phyloP scores from a whole-genome alignment of 2,329 filamentous ascomycete genomes.

The Hymenotorrendiella dingleyae region DNA sequence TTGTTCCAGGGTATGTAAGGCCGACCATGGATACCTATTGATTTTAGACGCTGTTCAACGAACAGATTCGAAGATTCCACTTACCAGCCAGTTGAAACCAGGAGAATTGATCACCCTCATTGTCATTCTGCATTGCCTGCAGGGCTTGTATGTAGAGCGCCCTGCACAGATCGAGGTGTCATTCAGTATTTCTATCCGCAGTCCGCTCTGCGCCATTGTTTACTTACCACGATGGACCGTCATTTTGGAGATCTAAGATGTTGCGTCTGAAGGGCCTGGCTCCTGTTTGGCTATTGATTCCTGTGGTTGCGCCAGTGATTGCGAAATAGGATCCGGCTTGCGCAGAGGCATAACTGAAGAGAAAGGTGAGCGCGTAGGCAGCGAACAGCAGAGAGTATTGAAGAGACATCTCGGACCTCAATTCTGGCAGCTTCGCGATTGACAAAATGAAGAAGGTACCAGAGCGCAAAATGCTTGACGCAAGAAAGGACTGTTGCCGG shows the following conservation, averaged over 20 bases:
- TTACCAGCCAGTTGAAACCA: slow-evolving; percentile 18
- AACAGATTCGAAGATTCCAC: background rate
- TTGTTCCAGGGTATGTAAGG: slow-evolving; percentile 26
- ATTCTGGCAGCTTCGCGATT: no score
- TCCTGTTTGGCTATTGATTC: slow-evolving; percentile 10
- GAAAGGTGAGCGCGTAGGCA: no score
- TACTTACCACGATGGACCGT: slow-evolving; percentile 14
- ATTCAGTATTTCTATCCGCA: background rate
- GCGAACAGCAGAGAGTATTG: no score
- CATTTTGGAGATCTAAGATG: slow-evolving; percentile 21
- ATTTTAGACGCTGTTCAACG: background rate
- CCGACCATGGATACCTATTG: slow-evolving; percentile 18
- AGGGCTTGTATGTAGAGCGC: slow-evolving; percentile 19
- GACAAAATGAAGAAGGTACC: no score
- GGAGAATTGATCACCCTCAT: slow-evolving; percentile 10
- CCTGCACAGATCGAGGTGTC: slow-evolving; percentile 3
- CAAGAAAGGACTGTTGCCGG: no score
- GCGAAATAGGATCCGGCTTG: background rate
- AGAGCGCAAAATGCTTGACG: no score
- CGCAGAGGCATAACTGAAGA: no score
- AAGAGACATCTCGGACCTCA: no score
- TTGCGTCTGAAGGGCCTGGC: slow-evolving; percentile 20
- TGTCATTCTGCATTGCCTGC: slow-evolving; percentile 9
- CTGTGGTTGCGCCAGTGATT: slow-evolving; percentile 17
- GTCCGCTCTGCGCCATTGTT: background rate